Percentiles rank a stretch among this genome's conserved stretches.
phyloP scores from a whole-genome alignment of 1,284 basidiomycete genomes.

The Cutaneotrichosporon mucoides region DNA sequence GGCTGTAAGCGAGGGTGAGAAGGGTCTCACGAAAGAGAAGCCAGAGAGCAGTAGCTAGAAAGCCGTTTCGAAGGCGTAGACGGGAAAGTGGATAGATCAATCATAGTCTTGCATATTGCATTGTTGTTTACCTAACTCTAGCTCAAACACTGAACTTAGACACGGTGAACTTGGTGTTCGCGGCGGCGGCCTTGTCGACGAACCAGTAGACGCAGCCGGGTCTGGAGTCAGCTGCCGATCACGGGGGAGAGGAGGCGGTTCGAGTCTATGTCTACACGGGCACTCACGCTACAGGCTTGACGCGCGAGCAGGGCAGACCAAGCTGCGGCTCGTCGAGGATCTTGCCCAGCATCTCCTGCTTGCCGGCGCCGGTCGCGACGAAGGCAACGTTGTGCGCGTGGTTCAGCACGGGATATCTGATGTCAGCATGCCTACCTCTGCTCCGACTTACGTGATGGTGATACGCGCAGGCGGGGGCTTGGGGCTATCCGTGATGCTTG shows the following conservation, averaged over 20 bases:
- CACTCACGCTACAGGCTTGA: conserved; percentile 62
- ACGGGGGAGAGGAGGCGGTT: too few relatives aligned
- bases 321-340: conserved; percentile 77
- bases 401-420: conserved; percentile 76
- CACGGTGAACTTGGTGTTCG: conserved; percentile 51
- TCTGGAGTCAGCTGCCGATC: conserved; percentile 22
- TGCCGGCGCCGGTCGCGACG: conserved; percentile 77
- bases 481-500: conserved; percentile 85
- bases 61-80: too few relatives aligned
- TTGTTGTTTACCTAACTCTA: too few relatives aligned
- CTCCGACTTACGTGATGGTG: conserved; percentile 54
- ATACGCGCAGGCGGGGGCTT: conserved; percentile 88
- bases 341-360: conserved; percentile 69
- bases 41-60: too few relatives aligned
- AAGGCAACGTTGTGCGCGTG: conserved; percentile 84
- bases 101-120: too few relatives aligned
- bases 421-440: not conserved
- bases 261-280: too few relatives aligned
- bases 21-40: too few relatives aligned
- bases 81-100: too few relatives aligned
- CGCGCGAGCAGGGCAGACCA: conserved; percentile 76
- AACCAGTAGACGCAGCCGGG: conserved; percentile 91
- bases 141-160: conserved; percentile 34
- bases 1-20: too few relatives aligned
- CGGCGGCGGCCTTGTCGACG: conserved; percentile 72